A percentile compares a stretch with the other conserved stretches of the same genome.
Conservation (phyloP, 2,329 filamentous ascomycete genomes). For the Dactylellina haptotyla region DNA sequence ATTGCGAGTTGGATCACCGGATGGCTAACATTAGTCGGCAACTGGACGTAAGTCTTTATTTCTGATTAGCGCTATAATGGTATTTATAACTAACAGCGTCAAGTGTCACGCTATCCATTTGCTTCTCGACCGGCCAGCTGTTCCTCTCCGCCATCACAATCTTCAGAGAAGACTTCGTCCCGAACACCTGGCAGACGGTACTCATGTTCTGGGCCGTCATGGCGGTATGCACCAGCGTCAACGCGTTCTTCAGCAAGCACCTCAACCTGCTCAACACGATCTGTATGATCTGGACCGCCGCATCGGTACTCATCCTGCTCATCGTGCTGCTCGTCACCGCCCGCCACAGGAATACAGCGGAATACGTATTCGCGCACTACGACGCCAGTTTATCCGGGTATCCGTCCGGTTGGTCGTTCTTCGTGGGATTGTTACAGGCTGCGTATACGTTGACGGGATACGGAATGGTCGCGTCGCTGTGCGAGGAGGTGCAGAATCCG, state of each 20-base stretch:
- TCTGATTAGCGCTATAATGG: neutral
- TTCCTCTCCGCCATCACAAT: slow-evolving; percentile 75
- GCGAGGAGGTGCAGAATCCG: slow-evolving; percentile 76
- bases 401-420: slow-evolving; percentile 77
- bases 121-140: slow-evolving; percentile 76
- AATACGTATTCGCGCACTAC: slow-evolving; percentile 75
- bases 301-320: slow-evolving; percentile 68
- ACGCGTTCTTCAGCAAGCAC: slow-evolving; percentile 71
- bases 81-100: neutral
- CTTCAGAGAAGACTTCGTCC: slow-evolving; percentile 74
- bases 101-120: slow-evolving; percentile 69
- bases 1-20: slow-evolving; percentile 76
- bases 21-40: slow-evolving; percentile 77
- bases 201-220: slow-evolving; percentile 78
- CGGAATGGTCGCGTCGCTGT: slow-evolving; percentile 77
- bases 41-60: slow-evolving; percentile 71
- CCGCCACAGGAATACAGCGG: slow-evolving; percentile 68
- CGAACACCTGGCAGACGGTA: slow-evolving; percentile 75
- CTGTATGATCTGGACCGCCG: slow-evolving; percentile 74
- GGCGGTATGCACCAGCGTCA: slow-evolving; percentile 72
- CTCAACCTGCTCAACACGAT: slow-evolving; percentile 77
- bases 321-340: slow-evolving; percentile 71
- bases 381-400: slow-evolving; percentile 74
- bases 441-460: slow-evolving; percentile 73
- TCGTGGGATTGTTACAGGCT: slow-evolving; percentile 73